Conservation (phyloP, 805 yeast species). For the Candida awuae region DNA sequence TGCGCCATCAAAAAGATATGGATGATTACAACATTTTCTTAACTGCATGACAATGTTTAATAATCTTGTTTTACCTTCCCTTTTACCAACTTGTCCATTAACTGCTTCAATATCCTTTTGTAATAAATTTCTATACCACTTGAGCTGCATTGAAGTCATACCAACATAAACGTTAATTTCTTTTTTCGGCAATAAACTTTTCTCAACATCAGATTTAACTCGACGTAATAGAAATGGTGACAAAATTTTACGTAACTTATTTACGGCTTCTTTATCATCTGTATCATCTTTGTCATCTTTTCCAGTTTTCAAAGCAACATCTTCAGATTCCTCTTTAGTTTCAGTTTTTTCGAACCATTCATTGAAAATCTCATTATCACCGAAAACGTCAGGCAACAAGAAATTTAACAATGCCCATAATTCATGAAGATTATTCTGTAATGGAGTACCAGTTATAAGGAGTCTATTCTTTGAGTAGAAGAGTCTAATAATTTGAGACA, state of each 20-base stretch:
- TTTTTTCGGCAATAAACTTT: slow-evolving; percentile 79
- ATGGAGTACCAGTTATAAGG: slow-evolving; percentile 90
- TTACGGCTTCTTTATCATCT: slow-evolving; percentile 81
- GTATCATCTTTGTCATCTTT: slow-evolving; percentile 14
- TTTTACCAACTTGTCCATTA: slow-evolving; percentile 89
- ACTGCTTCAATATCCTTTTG: slow-evolving; percentile 96
- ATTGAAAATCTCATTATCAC: slow-evolving; percentile 83
- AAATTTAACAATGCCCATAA: slow-evolving; percentile 92
- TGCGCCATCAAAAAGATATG: slow-evolving; percentile 96
- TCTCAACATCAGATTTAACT: slow-evolving; percentile 89
- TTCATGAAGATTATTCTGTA: slow-evolving; percentile 92
- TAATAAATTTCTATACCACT: slow-evolving; percentile 82
- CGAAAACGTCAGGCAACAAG: slow-evolving; percentile 87
- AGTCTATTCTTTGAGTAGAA: slow-evolving; percentile 80
- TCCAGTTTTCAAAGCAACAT: slow-evolving; percentile 66
- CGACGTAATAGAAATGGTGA: slow-evolving; percentile 85
- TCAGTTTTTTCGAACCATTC: slow-evolving; percentile 73
- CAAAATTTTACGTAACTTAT: slow-evolving; percentile 80
- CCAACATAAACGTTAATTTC: slow-evolving; percentile 87
- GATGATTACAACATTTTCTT: slow-evolving; percentile 95
- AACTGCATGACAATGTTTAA: slow-evolving; percentile 94
- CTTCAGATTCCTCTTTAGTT: slow-evolving; percentile 65
- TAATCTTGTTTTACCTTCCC: slow-evolving; percentile 86
- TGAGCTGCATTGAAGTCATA: slow-evolving; percentile 90
- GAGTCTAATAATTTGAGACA: slow-evolving; percentile 85